phyloP scores from a whole-genome alignment of 2,329 filamentous ascomycete species.

The Graphilbum fragrans region DNA sequence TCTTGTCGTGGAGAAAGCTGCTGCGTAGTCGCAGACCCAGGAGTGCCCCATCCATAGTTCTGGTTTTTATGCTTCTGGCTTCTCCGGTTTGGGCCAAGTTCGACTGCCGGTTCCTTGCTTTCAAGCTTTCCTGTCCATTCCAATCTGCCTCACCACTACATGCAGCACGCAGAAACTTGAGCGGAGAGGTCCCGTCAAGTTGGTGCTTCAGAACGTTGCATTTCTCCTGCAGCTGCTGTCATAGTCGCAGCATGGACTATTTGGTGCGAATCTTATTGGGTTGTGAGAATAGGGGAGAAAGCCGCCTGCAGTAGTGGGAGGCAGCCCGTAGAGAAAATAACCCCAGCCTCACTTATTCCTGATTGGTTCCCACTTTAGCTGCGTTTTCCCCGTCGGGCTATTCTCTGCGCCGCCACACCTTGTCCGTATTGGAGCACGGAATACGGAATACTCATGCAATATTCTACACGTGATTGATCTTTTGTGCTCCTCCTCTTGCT shows the following conservation, averaged over 20 bases:
- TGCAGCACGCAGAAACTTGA: neutral
- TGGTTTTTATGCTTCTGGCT: too few relatives aligned
- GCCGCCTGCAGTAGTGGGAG: constrained; percentile 6
- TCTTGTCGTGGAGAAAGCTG: too few relatives aligned
- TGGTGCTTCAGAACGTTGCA: neutral
- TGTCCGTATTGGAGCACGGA: too few relatives aligned
- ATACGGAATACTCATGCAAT: too few relatives aligned
- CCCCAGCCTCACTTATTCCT: constrained; percentile 2
- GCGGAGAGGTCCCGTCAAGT: neutral
- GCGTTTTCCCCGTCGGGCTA: neutral
- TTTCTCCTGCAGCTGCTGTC: neutral
- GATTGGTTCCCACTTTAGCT: neutral
- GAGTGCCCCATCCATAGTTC: too few relatives aligned
- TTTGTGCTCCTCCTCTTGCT: too few relatives aligned
- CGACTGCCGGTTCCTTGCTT: neutral
- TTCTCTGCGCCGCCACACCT: neutral
- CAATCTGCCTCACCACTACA: neutral
- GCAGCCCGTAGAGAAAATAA: neutral
- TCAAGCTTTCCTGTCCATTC: neutral
- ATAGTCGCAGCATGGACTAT: too few relatives aligned
- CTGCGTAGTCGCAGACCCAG: too few relatives aligned
- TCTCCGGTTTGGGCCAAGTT: neutral
- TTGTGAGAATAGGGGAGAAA: too few relatives aligned
- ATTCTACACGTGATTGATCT: too few relatives aligned
- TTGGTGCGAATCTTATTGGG: too few relatives aligned